These are phyloP conservation scores for Backusella macrospora DNA, from an alignment of 192 early-diverging fungal genomes.

Conservation along the genomic window DNA sequence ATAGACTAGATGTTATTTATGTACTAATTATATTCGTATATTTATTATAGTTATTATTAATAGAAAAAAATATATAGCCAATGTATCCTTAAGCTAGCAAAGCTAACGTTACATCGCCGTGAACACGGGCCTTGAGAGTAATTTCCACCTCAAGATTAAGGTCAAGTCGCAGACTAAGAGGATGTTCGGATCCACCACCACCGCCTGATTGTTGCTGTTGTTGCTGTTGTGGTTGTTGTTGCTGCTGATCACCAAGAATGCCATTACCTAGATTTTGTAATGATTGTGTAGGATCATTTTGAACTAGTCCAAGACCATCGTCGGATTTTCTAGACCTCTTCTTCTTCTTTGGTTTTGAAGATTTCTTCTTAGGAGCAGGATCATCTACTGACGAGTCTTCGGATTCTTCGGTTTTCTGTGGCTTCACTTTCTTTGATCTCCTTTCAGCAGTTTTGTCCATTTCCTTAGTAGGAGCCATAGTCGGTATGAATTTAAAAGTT, in stretches of 20 bases:
- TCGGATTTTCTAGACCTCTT: not conserved
- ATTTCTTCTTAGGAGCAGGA: not conserved
- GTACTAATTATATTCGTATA: not conserved
- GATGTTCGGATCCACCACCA: conserved; percentile 14
- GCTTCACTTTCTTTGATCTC: not conserved
- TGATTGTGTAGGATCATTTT: conserved; percentile 12
- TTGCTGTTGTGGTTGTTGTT: not conserved
- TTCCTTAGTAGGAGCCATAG: conserved; percentile 17
- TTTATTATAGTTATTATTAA: not conserved
- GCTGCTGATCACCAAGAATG: conserved; percentile 1
- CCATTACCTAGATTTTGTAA: not conserved
- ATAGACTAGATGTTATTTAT: too few species aligned
- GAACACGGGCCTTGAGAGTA: conserved; percentile 26
- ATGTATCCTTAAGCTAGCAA: conserved; percentile 14
- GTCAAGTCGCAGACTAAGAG: conserved; percentile 26
- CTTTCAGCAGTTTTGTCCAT: not conserved
- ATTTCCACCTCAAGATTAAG: conserved; percentile 33
- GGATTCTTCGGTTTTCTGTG: not conserved
- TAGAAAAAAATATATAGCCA: not conserved
- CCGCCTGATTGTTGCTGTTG: not conserved
- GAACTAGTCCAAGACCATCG: conserved; percentile 8
- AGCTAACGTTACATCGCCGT: conserved; percentile 32
- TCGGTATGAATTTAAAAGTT: not conserved
- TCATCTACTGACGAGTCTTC: not conserved
- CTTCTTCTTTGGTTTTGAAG: conserved; percentile 13